phyloP scores from a whole-genome alignment of 495 filamentous ascomycete species.

The Trypethelium eluteriae region DNA sequence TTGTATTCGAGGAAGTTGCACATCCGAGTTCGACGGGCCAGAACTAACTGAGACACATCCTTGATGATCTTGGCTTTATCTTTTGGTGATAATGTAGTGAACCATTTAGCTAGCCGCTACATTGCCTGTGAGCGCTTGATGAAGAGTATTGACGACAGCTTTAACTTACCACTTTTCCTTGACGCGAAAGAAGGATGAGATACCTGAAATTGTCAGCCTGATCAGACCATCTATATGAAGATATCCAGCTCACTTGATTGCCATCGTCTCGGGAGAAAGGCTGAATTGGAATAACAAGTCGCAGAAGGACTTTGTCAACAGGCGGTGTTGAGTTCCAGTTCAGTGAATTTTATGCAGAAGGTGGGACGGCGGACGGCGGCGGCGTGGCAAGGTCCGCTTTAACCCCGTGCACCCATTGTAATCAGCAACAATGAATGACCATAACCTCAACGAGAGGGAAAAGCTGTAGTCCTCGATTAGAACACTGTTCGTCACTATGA shows the following conservation, averaged over 20 bases:
- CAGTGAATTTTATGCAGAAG: not conserved
- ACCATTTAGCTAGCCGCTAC: slow-evolving; percentile 98
- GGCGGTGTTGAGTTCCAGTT: slow-evolving; percentile 15
- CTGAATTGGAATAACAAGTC: not conserved
- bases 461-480: too few relatives aligned
- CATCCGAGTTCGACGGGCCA: slow-evolving; percentile 93
- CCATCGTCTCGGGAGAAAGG: slow-evolving; percentile 37
- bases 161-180: slow-evolving; percentile 90
- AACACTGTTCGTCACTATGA: slow-evolving; percentile 46
- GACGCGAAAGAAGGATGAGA: slow-evolving; percentile 89
- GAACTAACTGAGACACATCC: slow-evolving; percentile 96
- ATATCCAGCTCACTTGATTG: slow-evolving; percentile 48
- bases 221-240: not conserved
- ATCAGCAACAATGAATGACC: not conserved
- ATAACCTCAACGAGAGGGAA: too few relatives aligned
- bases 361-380: not conserved
- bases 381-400: too few relatives aligned
- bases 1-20: slow-evolving; percentile 99
- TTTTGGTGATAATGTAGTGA: slow-evolving; percentile 93
- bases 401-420: not conserved
- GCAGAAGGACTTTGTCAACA: slow-evolving; percentile 36
- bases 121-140: slow-evolving; percentile 31
- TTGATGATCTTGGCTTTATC: slow-evolving; percentile 99
- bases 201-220: slow-evolving; percentile 58
- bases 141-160: slow-evolving; percentile 14